Evolutionary conservation across 2,329 filamentous ascomycete species (phyloP).

Genomic region (Kalaharituber pfeilii): DNA sequence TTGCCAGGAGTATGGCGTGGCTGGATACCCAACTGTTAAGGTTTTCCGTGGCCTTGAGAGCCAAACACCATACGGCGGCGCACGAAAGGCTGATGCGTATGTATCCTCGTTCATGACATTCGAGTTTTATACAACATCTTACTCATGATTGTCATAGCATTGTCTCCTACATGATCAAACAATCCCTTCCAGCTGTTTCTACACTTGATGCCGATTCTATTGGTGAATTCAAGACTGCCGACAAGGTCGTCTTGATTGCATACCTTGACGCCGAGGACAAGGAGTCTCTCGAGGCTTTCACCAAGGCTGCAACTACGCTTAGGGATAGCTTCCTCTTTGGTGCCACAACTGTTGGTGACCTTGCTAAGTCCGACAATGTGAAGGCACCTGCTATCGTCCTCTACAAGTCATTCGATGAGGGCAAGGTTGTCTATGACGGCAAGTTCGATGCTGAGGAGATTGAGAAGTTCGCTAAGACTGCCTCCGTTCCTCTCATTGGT

Average conservation of each 20-base stretch:
- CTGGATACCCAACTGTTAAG: slow-evolving; percentile 98
- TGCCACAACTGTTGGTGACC: slow-evolving; percentile 59
- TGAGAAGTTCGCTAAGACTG: slow-evolving; percentile 62
- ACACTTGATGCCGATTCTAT: slow-evolving; percentile 61
- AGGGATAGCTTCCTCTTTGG: slow-evolving; percentile 90
- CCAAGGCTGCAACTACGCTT: slow-evolving; percentile 52
- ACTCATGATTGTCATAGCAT: slow-evolving; percentile 32
- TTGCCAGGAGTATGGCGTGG: slow-evolving; percentile 75
- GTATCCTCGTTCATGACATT: slow-evolving; percentile 23
- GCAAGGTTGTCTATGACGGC: slow-evolving; percentile 68
- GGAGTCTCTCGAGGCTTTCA: slow-evolving; percentile 72
- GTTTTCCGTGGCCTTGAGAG: slow-evolving; percentile 86
- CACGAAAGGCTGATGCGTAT: slow-evolving; percentile 67
- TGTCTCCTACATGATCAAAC: slow-evolving; percentile 90
- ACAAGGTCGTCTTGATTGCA: slow-evolving; percentile 87
- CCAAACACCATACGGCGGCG: slow-evolving; percentile 65
- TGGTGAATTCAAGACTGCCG: slow-evolving; percentile 91
- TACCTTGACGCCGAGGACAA: slow-evolving; percentile 71
- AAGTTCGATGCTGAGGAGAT: slow-evolving; percentile 70
- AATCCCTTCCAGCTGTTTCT: slow-evolving; percentile 84
- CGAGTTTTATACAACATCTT: background rate
- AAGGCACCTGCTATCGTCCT: slow-evolving; percentile 73
- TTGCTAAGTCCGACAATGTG: slow-evolving; percentile 82
- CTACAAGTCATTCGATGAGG: slow-evolving; percentile 97
- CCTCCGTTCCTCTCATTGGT: slow-evolving; percentile 77